Evolutionary conservation across 1,139 yeast species (phyloP).

Genomic region (Yamadazyma songkhlaensis): DNA sequence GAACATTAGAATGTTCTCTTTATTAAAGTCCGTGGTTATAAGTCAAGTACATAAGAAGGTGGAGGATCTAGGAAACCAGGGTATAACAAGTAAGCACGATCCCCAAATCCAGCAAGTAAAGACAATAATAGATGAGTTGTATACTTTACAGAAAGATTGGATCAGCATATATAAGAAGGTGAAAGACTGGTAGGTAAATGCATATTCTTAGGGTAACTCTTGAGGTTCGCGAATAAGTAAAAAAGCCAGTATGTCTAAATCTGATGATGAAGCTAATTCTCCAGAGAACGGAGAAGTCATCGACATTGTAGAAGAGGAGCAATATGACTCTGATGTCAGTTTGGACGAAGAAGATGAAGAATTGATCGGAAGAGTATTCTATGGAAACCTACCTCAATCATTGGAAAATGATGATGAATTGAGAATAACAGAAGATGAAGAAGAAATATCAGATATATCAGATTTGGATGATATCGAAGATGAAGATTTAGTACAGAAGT

Average conservation of each 20-base stretch:
- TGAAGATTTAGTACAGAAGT: constrained; percentile 31
- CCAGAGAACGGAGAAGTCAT: no score
- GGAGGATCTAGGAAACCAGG: background rate
- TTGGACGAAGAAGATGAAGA: constrained; percentile 49
- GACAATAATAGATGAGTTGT: background rate
- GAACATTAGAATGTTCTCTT: background rate
- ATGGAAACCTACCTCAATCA: constrained; percentile 23
- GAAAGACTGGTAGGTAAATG: background rate
- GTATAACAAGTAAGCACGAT: background rate
- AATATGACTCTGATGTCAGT: constrained; percentile 35
- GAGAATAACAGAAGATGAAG: constrained; percentile 25
- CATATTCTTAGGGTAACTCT: no score
- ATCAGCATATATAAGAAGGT: background rate
- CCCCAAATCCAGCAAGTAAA: background rate
- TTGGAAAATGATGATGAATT: constrained; percentile 12
- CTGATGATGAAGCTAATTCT: no score
- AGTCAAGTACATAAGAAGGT: background rate
- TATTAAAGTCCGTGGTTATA: background rate
- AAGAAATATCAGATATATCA: constrained; percentile 15
- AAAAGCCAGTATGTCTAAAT: no score
- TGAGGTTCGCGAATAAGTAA: no score
- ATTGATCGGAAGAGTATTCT: constrained; percentile 44
- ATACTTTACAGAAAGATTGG: background rate
- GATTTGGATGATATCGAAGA: constrained; percentile 37
- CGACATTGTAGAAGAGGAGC: constrained; percentile 4